A percentile compares a stretch with the other conserved stretches of the same genome.
Evolutionary conservation across 257 asterid species (phyloP).

Genomic region (Jaltomata sinuosa): DNA sequence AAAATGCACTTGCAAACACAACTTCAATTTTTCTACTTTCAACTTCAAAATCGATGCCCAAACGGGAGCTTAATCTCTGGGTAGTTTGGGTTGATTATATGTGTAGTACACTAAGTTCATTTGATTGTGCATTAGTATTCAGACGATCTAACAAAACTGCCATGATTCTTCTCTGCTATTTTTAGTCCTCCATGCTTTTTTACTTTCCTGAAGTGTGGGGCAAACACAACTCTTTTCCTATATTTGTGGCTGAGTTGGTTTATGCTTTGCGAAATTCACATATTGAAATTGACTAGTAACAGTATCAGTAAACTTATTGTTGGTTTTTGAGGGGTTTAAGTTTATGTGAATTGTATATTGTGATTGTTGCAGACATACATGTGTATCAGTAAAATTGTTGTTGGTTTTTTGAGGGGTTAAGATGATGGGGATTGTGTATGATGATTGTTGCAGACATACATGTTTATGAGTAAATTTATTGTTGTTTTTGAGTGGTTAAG

Average conservation of each 20-base stretch:
- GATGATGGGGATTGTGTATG: background rate
- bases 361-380: conserved; percentile 46
- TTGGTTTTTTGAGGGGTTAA: background rate
- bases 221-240: background rate
- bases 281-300: background rate
- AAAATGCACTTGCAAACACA: no score
- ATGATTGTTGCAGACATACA: conserved; percentile 40
- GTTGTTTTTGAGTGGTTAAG: background rate
- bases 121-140: background rate
- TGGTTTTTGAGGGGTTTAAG: background rate
- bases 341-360: background rate
- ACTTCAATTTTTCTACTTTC: no score
- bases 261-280: background rate
- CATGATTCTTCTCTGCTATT: no score
- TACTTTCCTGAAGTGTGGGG: no score
- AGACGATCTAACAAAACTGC: no score
- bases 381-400: conserved; percentile 29
- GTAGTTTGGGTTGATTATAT: background rate
- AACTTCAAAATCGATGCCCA: no score
- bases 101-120: background rate
- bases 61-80: background rate
- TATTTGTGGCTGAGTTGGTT: background rate
- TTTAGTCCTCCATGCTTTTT: no score
- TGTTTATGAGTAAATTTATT: conserved; percentile 36
- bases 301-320: background rate